These are phyloP conservation scores for Fonsecaea monophora DNA, from an alignment of 2,329 filamentous ascomycete genomes.

Conservation along the genomic window DNA sequence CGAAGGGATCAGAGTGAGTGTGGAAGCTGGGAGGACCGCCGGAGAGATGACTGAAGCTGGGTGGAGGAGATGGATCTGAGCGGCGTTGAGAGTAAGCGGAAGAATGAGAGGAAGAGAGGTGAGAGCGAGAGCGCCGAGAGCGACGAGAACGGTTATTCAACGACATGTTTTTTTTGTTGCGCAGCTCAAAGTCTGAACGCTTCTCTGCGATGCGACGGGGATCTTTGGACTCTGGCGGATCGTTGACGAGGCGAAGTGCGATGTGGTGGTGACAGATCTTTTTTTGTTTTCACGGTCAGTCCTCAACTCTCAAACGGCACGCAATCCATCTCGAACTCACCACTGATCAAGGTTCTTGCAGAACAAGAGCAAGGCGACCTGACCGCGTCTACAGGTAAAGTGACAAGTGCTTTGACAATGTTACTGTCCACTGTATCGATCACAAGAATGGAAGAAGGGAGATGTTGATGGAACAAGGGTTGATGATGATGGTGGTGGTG, in stretches of 20 bases:
- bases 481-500: background rate
- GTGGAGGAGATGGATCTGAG: conserved; percentile 3
- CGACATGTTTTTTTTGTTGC: background rate
- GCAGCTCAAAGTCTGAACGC: conserved; percentile 2
- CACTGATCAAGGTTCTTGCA: background rate
- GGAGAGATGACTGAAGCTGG: conserved; percentile 1
- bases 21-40: conserved; percentile 1
- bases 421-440: background rate
- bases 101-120: conserved; percentile 1
- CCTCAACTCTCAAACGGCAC: background rate
- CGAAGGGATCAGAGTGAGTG: background rate
- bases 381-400: background rate
- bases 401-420: background rate
- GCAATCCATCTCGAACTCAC: background rate
- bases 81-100: background rate
- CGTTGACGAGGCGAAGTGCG: background rate
- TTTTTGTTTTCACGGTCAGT: background rate
- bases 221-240: background rate
- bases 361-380: background rate
- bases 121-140: conserved; percentile 2
- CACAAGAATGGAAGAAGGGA: background rate
- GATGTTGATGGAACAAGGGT: background rate
- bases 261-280: background rate
- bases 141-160: background rate
- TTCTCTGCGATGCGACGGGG: conserved; percentile 5